Evolutionary conservation across 2,329 filamentous ascomycete genomes (phyloP), one percentile per base, ranked within the genome.

Genomic region (Fusarium drepaniforme): DNA sequence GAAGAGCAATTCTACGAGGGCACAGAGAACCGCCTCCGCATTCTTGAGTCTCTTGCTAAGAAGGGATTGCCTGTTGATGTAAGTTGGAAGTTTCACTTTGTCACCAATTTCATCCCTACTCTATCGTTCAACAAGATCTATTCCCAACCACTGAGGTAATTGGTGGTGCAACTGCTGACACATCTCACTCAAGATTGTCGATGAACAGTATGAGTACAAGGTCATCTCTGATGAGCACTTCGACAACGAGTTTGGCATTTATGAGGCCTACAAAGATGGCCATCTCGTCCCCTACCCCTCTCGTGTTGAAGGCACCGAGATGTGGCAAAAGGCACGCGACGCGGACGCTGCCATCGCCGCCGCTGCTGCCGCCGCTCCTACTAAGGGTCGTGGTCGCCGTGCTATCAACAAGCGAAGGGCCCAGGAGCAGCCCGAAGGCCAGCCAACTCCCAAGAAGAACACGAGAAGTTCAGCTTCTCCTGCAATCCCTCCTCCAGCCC

Each of bases 381-480:
- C 72, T 72, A 83, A 74, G 70, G 74, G 77, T 18, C 75, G 78
- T 80, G 83, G 80, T 62, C 80, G 74, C 56, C 83, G 78, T 58
- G 82, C 78, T 38, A 78, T 77, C 64, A 80, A 77, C 70, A 91
- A 90, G 82, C 86, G 89, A 28, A 89, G 86, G 76, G 85, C 88
- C 8, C 86, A 85, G 16, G 86, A 85, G 33, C 86, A 87, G 70
- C 84, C 83, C 1, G 88, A 89, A 23, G 85, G 84, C 25, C 86
- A 88, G 72, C 86, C 86, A 1, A 84, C 85, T 2, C 82, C 86
- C 33, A 90, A 90, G 82, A 86, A 86, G 68, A 81, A 81, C 23
- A 82, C 83, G n/a, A 81, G 83, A 64, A 78, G 79, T 49, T 75
- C 82, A 49, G 80, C 81, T 11, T 70, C 79, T 28, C 66, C 73